phyloP scores from a whole-genome alignment of 306 rosid genomes.

The Rosa lucieae region DNA sequence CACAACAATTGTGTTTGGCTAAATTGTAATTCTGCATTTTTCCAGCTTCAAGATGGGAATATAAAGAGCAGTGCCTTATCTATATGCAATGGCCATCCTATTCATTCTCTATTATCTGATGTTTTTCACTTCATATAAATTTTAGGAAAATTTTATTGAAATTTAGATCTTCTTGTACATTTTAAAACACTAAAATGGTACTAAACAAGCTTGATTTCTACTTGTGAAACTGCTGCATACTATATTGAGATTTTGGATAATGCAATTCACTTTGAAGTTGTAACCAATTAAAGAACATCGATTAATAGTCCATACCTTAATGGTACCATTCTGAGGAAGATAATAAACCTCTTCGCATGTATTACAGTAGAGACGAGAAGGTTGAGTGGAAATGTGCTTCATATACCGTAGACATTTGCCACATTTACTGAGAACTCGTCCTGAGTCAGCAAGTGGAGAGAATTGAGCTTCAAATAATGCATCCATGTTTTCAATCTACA shows the following conservation, averaged over 20 bases:
- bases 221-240: not conserved
- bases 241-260: slow-evolving; percentile 4
- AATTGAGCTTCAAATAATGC: slow-evolving; percentile 93
- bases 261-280: not conserved
- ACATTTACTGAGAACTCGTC: slow-evolving; percentile 80
- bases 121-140: not conserved
- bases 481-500: slow-evolving; percentile 96
- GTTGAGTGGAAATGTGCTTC: slow-evolving; percentile 85
- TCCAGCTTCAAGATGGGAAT: not conserved
- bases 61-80: not conserved
- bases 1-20: not conserved
- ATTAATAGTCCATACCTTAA: slow-evolving; percentile 58
- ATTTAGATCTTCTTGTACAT: not conserved
- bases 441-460: slow-evolving; percentile 81
- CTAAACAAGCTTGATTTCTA: not conserved
- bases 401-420: slow-evolving; percentile 95
- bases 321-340: slow-evolving; percentile 88
- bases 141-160: not conserved
- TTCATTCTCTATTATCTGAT: not conserved
- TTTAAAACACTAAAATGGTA: not conserved
- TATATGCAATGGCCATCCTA: not conserved
- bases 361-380: slow-evolving; percentile 75
- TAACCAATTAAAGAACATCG: not conserved
- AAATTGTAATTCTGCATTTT: not conserved
- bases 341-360: slow-evolving; percentile 88